phyloP scores from a whole-genome alignment of 257 asterid species.

The Solanum lycopersicoides region DNA sequence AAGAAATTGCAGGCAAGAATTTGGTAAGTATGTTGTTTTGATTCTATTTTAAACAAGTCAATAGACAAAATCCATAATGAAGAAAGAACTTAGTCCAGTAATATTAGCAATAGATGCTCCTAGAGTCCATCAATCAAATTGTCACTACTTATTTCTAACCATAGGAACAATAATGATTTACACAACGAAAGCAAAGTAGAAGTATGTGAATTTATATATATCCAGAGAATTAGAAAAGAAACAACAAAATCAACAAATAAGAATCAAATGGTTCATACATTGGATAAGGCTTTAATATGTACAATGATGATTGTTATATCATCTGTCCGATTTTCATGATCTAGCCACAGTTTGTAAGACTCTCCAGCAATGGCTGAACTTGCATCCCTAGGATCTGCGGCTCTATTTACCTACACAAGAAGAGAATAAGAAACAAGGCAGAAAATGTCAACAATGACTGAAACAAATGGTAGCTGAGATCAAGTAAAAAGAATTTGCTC shows the following conservation, averaged over 20 bases:
- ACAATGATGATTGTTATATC: constrained; percentile 87
- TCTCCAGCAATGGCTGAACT: constrained; percentile 77
- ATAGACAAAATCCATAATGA: not conserved
- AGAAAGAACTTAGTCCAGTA: not conserved
- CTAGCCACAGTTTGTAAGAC: constrained; percentile 83
- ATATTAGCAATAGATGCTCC: not conserved
- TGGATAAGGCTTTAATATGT: constrained; percentile 55
- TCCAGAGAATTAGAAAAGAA: constrained; percentile 2
- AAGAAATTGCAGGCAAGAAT: not conserved
- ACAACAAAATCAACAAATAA: constrained; percentile 6
- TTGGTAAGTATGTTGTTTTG: not conserved
- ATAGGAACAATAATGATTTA: not conserved
- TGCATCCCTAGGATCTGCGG: constrained; percentile 70
- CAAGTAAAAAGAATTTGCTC: not conserved
- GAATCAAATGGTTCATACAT: constrained; percentile 41
- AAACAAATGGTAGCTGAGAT: not conserved
- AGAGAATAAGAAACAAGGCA: not conserved
- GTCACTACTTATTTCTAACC: not conserved
- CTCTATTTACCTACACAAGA: constrained; percentile 44
- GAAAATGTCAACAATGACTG: not conserved
- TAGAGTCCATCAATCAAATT: not conserved
- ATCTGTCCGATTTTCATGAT: constrained; percentile 86
- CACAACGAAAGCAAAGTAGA: not conserved
- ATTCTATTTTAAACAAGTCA: not conserved
- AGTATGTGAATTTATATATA: not conserved